phyloP scores from a whole-genome alignment of 2,329 filamentous ascomycete genomes.

The Ramularia endophylla region DNA sequence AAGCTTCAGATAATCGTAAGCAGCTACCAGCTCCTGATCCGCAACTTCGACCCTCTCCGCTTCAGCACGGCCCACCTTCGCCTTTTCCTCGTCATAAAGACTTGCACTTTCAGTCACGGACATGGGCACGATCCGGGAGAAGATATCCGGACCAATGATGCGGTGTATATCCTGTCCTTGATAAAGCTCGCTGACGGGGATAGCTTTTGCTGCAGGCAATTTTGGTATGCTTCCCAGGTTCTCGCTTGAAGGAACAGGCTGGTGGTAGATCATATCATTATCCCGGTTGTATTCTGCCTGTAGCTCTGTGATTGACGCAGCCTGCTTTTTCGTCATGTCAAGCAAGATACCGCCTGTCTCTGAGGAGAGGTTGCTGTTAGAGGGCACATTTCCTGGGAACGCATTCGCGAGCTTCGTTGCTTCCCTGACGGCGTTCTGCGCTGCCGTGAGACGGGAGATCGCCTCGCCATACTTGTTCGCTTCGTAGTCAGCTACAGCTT shows the following conservation, averaged over 20 bases:
- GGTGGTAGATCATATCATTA: conserved; percentile 98
- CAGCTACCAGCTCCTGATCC: conserved; percentile 93
- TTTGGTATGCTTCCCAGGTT: conserved; percentile 78
- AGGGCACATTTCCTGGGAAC: conserved; percentile 73
- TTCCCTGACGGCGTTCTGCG: conserved; percentile 71
- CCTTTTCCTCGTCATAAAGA: conserved; percentile 97
- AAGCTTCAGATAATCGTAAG: conserved; percentile 85
- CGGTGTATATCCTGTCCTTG: conserved; percentile 95
- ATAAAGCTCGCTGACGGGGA: conserved; percentile 93
- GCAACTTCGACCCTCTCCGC: conserved; percentile 88
- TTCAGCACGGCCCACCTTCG: conserved; percentile 88
- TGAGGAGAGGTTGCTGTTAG: conserved; percentile 74
- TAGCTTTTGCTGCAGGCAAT: conserved; percentile 90
- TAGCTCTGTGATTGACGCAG: conserved; percentile 74
- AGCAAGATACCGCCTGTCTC: conserved; percentile 69
- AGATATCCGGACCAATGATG: conserved; percentile 95
- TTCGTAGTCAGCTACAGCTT: conserved; percentile 85
- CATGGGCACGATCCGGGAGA: conserved; percentile 93
- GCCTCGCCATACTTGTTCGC: conserved; percentile 80
- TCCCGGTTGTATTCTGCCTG: conserved; percentile 74
- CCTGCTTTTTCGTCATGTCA: conserved; percentile 80
- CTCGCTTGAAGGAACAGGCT: conserved; percentile 80
- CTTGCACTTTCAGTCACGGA: conserved; percentile 95
- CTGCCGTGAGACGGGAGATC: conserved; percentile 74
- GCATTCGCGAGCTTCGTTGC: conserved; percentile 68